phyloP scores from a whole-genome alignment of 345 rosid species.

The Salix dunnii region DNA sequence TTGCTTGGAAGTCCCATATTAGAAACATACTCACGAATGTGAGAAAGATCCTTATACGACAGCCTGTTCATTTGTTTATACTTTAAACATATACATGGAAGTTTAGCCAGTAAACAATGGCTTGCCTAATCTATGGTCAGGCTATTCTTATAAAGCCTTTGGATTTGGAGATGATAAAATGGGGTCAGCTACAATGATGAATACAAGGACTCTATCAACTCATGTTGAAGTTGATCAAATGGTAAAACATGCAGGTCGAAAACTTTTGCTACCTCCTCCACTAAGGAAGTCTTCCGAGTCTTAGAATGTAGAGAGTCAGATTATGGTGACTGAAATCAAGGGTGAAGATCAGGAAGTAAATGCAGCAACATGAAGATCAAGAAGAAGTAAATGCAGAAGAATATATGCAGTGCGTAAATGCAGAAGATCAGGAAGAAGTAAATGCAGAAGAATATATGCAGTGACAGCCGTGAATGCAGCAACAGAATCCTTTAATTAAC shows the following conservation, averaged over 20 bases:
- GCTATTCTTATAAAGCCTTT: constrained; percentile 73
- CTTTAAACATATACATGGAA: not conserved
- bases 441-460: too few relatives aligned
- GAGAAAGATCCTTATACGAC: not conserved
- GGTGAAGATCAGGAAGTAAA: too few relatives aligned
- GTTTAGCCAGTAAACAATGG: not conserved
- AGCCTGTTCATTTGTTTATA: not conserved
- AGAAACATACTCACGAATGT: not conserved
- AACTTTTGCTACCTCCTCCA: constrained; percentile 39
- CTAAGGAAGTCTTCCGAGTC: constrained; percentile 9
- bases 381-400: too few relatives aligned
- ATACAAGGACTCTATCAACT: constrained; percentile 42
- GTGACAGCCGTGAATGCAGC: too few relatives aligned
- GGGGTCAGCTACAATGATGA: constrained; percentile 86
- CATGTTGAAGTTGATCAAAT: constrained; percentile 18
- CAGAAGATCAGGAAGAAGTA: too few relatives aligned
- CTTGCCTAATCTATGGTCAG: constrained; percentile 31
- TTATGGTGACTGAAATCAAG: too few relatives aligned
- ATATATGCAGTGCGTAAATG: too few relatives aligned
- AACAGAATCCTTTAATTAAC: too few relatives aligned
- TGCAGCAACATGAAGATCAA: too few relatives aligned
- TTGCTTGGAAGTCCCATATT: not conserved
- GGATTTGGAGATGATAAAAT: constrained; percentile 80
- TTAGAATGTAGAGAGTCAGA: not conserved
- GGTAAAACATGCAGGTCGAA: constrained; percentile 32